A percentile compares a stretch with the other conserved stretches of the same genome.
Evolutionary conservation across 148 eudicot genomes (phyloP).

Genomic region (Selenicereus undatus): DNA sequence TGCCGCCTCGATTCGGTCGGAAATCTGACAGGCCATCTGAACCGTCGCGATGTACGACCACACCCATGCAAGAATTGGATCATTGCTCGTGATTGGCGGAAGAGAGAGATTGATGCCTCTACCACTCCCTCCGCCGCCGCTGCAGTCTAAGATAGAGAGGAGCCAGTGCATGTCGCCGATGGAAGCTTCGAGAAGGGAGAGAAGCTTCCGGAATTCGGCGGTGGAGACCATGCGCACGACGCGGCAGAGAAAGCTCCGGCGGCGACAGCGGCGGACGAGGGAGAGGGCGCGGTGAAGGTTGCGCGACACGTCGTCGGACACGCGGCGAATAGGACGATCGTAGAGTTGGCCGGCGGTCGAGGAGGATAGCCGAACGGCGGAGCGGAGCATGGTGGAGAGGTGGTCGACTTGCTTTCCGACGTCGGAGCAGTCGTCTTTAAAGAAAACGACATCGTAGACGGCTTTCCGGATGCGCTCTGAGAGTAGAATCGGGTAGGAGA

Average conservation of each 20-base stretch:
- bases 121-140: slow-evolving; percentile 11
- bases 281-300: slow-evolving; percentile 39
- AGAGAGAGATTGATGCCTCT: slow-evolving; percentile 41
- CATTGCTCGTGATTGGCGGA: slow-evolving; percentile 79
- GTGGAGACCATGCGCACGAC: slow-evolving; percentile 44
- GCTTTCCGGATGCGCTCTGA: slow-evolving; percentile 40
- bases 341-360: slow-evolving; percentile 24
- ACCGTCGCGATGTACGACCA: slow-evolving; percentile 67
- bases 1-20: slow-evolving; percentile 52
- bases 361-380: slow-evolving; percentile 42
- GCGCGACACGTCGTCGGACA: slow-evolving; percentile 34
- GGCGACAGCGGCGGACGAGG: slow-evolving; percentile 54
- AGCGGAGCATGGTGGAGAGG: slow-evolving; percentile 47
- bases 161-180: slow-evolving; percentile 67
- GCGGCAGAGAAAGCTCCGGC: slow-evolving; percentile 47
- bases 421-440: slow-evolving; percentile 45
- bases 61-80: slow-evolving; percentile 73
- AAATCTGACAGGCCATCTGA: slow-evolving; percentile 30
- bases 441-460: slow-evolving; percentile 30
- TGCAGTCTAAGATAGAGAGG: slow-evolving; percentile 31
- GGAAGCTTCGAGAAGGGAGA: slow-evolving; percentile 47
- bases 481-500: slow-evolving; percentile 45
- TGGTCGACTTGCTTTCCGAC: slow-evolving; percentile 35
- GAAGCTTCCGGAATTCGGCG: slow-evolving; percentile 59
- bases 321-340: slow-evolving; percentile 62